phyloP scores from a whole-genome alignment of 164 flowering plant species.

The Chimonanthus salicifolius region DNA sequence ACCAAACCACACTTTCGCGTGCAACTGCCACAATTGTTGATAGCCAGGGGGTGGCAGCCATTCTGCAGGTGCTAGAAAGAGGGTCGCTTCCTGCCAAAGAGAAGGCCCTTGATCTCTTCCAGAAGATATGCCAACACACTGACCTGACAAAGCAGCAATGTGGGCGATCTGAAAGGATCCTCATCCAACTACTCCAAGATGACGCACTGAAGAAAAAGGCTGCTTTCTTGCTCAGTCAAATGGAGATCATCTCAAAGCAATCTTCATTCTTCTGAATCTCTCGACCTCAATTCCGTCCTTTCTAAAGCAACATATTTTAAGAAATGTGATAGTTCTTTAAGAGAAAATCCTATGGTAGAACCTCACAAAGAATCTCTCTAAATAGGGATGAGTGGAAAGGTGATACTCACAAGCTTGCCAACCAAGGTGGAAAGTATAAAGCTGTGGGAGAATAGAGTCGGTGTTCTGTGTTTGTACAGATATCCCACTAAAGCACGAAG shows the following conservation, averaged over 20 bases:
- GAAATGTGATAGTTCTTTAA: too few relatives aligned
- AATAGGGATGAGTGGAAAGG: too few relatives aligned
- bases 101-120: conserved; percentile 23
- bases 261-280: conserved; percentile 23
- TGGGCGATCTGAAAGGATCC: conserved; percentile 17
- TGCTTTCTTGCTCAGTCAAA: conserved; percentile 19
- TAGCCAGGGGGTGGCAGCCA: conserved; percentile 16
- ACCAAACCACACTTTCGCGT: conserved; percentile 2
- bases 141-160: background rate
- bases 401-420: too few relatives aligned
- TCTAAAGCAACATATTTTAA: too few relatives aligned
- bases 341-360: too few relatives aligned
- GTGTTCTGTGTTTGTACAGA: too few relatives aligned
- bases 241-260: conserved; percentile 24
- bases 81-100: conserved; percentile 14
- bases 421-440: too few relatives aligned
- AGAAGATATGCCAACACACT: conserved; percentile 9
- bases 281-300: background rate
- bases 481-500: too few relatives aligned
- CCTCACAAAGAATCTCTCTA: too few relatives aligned
- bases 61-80: conserved; percentile 20
- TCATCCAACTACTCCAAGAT: conserved; percentile 22
- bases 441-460: too few relatives aligned
- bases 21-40: conserved; percentile 17
- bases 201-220: conserved; percentile 23